Evolutionary conservation across 805 yeast species (phyloP), one percentile per base, ranked within the genome.

Genomic region (Jamesozyma lodderae): DNA sequence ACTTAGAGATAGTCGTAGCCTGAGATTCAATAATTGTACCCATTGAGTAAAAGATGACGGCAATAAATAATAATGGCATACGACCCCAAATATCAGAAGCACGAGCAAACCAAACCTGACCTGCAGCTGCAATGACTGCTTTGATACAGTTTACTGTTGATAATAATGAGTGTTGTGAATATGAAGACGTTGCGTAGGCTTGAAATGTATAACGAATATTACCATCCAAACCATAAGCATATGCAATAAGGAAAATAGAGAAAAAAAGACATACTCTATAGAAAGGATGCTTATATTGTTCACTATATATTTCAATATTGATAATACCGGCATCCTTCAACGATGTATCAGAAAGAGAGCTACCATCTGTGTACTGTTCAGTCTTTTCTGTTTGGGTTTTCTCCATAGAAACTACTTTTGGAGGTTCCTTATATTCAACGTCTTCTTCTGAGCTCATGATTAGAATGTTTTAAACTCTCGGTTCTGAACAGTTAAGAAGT

Each of bases 221-320:
- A 39, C 69, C 68, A 52, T 79, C 85, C 33, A 80, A 61, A 26
- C 79, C 75, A 47, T 76, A 76, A 20, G 70, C 70, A 48, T 76
- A 80, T 16, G 81, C 70, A 33, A 75, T 68, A 19, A 73, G 47
- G 48, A 79, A 77, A 18, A 73, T 57, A 10, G 70, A 60, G 37
- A 74, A 53, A 51, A 70, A 74, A 25, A 77, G 57, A 4, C 63
- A 43, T 7, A 66, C 44, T 37, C 69, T 69, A 14, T 34, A 74
- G 77, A 44, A 76, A 69, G 31, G 81, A 69, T 5, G 75, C 75
- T 52, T 76, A 81, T 73, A 76, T 44, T 74, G 78, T 21, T 64
- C 64, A 15, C 73, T 65, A 44, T 75, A 64, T 21, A 75, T 62
- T 53, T 79, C 83, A 17, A 72, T 67, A 45, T 71, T 73, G 38